These are phyloP conservation scores for Penicillium rolfsii DNA, from an alignment of 2,329 filamentous ascomycete species.

Conservation along the genomic window DNA sequence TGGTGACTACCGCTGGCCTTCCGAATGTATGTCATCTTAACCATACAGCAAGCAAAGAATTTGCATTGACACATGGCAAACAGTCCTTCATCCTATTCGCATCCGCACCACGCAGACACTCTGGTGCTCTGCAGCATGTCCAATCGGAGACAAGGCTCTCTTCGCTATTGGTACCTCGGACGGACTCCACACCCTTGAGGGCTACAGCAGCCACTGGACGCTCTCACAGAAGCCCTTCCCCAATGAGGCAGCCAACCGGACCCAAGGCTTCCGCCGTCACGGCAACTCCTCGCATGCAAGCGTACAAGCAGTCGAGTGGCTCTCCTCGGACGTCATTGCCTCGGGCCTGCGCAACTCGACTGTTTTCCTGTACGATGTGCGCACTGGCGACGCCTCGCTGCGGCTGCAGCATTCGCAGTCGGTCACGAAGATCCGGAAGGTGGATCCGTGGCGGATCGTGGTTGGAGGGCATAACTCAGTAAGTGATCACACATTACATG, in stretches of 20 bases:
- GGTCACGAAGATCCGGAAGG: conserved; percentile 40
- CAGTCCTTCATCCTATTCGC: conserved; percentile 34
- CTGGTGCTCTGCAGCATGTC: conserved; percentile 44
- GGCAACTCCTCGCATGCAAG: conserved; percentile 34
- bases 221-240: conserved; percentile 35
- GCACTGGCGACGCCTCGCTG: conserved; percentile 36
- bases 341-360: conserved; percentile 40
- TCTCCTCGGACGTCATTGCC: conserved; percentile 41
- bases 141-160: conserved; percentile 31
- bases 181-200: conserved; percentile 40
- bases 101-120: conserved; percentile 35
- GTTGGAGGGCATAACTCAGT: conserved; percentile 40
- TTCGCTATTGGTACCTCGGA: conserved; percentile 46
- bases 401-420: conserved; percentile 41
- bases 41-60: no score
- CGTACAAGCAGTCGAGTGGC: conserved; percentile 45
- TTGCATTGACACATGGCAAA: background rate
- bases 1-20: conserved; percentile 39
- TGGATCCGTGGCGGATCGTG: conserved; percentile 42
- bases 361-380: conserved; percentile 42
- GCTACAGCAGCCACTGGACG: conserved; percentile 34
- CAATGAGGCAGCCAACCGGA: conserved; percentile 17
- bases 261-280: conserved; percentile 21
- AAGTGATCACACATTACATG: conserved; percentile 14
- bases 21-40: conserved; percentile 29